Evolutionary conservation across 257 asterid genomes (phyloP).

Genomic region (Eustoma russellianum): DNA sequence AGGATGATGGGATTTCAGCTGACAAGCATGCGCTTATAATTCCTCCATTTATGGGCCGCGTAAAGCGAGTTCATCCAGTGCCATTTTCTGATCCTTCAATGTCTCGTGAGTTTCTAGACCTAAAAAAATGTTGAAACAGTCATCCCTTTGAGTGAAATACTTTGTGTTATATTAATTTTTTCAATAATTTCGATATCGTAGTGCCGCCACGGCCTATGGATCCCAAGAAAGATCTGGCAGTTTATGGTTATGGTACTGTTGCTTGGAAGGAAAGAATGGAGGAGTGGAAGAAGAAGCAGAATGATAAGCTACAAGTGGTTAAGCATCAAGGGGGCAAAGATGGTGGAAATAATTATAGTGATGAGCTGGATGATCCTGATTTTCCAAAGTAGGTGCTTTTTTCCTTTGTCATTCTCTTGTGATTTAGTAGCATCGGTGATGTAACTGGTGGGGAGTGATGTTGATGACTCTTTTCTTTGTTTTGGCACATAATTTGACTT

Average conservation of each 20-base stretch:
- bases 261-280: conserved; percentile 99
- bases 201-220: conserved; percentile 98
- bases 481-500: conserved; percentile 19
- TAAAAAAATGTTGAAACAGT: background rate
- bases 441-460: conserved; percentile 11
- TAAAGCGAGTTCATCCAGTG: conserved; percentile 69
- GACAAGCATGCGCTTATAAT: conserved; percentile 89
- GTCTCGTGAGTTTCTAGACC: conserved; percentile 38
- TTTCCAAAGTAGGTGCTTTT: conserved; percentile 72
- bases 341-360: conserved; percentile 37
- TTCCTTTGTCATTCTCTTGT: conserved; percentile 16
- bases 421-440: conserved; percentile 38
- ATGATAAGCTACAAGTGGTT: conserved; percentile 83
- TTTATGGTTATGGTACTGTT: conserved; percentile 90
- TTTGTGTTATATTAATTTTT: too few relatives aligned
- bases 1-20: conserved; percentile 92
- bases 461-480: conserved; percentile 5
- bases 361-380: conserved; percentile 83
- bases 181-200: conserved; percentile 14
- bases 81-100: conserved; percentile 65
- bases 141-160: background rate
- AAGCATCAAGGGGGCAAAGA: conserved; percentile 77
- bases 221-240: conserved; percentile 93
- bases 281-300: conserved; percentile 94
- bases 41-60: conserved; percentile 71